phyloP scores from a whole-genome alignment of 2,329 filamentous ascomycete genomes.

The Xylariaceae sp. region DNA sequence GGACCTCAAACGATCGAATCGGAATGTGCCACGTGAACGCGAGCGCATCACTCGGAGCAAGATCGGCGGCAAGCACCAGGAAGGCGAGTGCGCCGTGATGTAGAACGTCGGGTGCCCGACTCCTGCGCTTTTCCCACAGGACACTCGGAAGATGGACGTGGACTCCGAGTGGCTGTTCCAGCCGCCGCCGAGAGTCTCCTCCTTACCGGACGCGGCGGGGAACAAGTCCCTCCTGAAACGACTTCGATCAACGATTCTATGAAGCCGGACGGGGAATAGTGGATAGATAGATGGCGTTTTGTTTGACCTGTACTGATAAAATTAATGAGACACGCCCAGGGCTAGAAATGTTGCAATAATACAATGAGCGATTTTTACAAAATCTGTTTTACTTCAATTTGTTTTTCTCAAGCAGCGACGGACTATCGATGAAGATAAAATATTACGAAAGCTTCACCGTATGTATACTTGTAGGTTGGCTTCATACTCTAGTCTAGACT shows the following conservation, averaged over 20 bases:
- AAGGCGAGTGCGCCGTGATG: conserved; percentile 86
- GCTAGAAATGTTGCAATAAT: no score
- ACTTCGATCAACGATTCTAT: conserved; percentile 3
- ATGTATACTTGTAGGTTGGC: no score
- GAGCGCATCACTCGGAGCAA: conserved; percentile 78
- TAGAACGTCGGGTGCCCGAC: conserved; percentile 34
- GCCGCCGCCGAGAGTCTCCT: neutral
- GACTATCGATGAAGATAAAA: no score
- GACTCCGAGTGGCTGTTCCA: conserved; percentile 11
- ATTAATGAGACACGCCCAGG: neutral
- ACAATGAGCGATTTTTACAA: no score
- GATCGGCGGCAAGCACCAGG: conserved; percentile 68
- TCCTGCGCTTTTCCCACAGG: conserved; percentile 1
- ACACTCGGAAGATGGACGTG: conserved; percentile 10
- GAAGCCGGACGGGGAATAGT: neutral
- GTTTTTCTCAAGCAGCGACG: no score
- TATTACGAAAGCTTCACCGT: no score
- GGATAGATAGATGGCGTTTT: no score
- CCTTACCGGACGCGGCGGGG: neutral
- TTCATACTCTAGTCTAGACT: no score
- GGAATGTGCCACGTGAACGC: conserved; percentile 64
- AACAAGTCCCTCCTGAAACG: conserved; percentile 9
- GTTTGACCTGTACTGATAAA: neutral
- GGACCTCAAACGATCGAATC: conserved; percentile 78
- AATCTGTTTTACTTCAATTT: no score